Base-by-base conservation (phyloP, 2,329 filamentous ascomycete genomes). In the Calonectria hongkongensis region DNA sequence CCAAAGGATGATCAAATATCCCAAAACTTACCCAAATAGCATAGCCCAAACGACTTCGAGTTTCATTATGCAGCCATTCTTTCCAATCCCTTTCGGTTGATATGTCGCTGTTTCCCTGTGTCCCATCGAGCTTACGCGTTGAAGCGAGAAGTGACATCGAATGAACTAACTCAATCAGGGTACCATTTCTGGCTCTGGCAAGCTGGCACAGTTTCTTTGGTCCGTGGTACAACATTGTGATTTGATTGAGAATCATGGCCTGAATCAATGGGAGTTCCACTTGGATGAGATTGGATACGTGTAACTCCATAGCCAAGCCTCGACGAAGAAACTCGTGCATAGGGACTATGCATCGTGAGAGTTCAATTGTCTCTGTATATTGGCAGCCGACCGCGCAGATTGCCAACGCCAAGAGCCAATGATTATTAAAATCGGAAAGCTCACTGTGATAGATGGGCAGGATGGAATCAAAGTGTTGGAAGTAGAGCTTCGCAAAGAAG, bases 401-500 rank as follows among this genome's bases (percentile, higher is more conserved):
- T 0, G 79, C 78, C 0, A 81, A 30, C 2, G 78, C 67, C 10
- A 81, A 63, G 4, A 76, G 41, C 80, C 78, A 81, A 15, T 70
- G 63, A 0, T 75, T 65, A 1, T 78, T 74, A 0, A 75, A 8
- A 3, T 70, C 65, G 0, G 69, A 62, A 2, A 72, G 15, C 0
- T 41, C 71, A 9, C 71, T 54, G 41, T 84, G 79, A 0, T 83
- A 76, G 18, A 84, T 79, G 2, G 83, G 81, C 6, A 84, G 47
- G 7, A 82, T 79, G 0, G 78, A 75, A 65, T 82, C 76, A 48
- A 84, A 83, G 39, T 83, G 74, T 18, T 80, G 74, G 65, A 83
- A 83, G 56, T 80, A 84, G 0, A 84, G 76, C 6, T 71, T 76
- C 28, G 81, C 73, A 45, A 83, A 83, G n/a, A 80, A 75, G 48